phyloP scores from a whole-genome alignment of 192 early-diverging fungal genomes.

The Linnemannia schmuckeri region DNA sequence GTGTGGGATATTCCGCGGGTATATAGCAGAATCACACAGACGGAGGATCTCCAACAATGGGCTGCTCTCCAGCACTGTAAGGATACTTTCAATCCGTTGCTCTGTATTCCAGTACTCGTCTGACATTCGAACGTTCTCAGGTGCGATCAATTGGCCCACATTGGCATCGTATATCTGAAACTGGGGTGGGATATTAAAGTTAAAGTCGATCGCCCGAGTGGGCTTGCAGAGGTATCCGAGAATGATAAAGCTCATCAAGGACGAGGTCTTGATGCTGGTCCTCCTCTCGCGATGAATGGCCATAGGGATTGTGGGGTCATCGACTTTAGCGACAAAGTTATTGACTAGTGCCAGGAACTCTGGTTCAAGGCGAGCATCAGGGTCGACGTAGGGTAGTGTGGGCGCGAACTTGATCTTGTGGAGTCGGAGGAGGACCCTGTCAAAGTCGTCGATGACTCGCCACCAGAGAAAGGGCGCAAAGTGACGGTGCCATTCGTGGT shows the following conservation, averaged over 20 bases:
- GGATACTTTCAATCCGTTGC: background rate
- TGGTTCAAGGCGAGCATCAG: background rate
- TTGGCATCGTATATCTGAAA: background rate
- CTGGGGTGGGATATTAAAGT: background rate
- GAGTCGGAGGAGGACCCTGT: background rate
- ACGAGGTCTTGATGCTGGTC: background rate
- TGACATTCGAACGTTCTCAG: background rate
- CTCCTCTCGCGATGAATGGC: background rate
- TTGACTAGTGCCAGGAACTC: background rate
- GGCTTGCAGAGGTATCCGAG: background rate
- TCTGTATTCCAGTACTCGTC: background rate
- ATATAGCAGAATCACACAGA: background rate
- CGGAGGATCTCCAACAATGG: background rate
- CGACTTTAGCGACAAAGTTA: background rate
- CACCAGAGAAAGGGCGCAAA: conserved; percentile 4
- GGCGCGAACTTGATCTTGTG: background rate
- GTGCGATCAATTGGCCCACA: background rate
- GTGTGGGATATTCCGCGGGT: background rate
- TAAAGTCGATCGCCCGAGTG: background rate
- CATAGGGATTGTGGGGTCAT: background rate
- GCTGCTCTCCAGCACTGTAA: background rate
- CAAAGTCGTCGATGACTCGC: background rate
- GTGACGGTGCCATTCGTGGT: background rate
- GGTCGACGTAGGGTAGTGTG: background rate
- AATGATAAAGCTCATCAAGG: background rate